A percentile compares a stretch with the other conserved stretches of the same genome.
Evolutionary conservation across 305 asterid species (phyloP).

Genomic region (Plantago rigida): DNA sequence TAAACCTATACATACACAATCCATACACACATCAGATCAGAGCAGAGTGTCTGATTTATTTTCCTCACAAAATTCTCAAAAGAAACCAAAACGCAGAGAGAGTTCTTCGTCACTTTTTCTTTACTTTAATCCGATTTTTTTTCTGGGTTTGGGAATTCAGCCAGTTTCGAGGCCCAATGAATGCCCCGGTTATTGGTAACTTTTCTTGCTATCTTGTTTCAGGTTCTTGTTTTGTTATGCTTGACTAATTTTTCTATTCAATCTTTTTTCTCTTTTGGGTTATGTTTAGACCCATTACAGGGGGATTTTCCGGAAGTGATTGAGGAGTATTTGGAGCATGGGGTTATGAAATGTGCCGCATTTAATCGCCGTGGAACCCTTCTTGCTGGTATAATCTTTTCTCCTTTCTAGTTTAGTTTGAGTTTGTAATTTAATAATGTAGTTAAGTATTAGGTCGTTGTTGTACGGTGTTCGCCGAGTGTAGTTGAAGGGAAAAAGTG

Average conservation of each 20-base stretch:
- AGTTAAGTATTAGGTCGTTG: too few relatives aligned
- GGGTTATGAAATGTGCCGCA: constrained; percentile 67
- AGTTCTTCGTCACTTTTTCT: too few relatives aligned
- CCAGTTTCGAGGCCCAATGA: constrained; percentile 30
- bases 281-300: constrained; percentile 67
- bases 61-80: too few relatives aligned
- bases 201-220: too few relatives aligned
- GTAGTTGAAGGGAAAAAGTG: too few relatives aligned
- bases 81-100: too few relatives aligned
- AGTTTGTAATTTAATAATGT: too few relatives aligned
- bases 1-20: too few relatives aligned
- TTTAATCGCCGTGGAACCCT: constrained; percentile 90
- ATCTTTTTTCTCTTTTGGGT: background rate
- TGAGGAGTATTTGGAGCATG: constrained; percentile 83
- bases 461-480: too few relatives aligned
- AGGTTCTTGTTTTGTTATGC: background rate
- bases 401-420: too few relatives aligned
- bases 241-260: background rate
- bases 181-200: constrained; percentile 64
- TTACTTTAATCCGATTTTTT: background rate
- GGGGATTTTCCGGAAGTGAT: constrained; percentile 88
- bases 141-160: background rate
- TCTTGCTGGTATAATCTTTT: constrained; percentile 49
- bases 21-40: too few relatives aligned
- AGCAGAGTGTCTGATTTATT: too few relatives aligned